These are phyloP conservation scores for Sphaerostilbella broomeana DNA, from an alignment of 2,329 filamentous ascomycete genomes.

Conservation along the genomic window DNA sequence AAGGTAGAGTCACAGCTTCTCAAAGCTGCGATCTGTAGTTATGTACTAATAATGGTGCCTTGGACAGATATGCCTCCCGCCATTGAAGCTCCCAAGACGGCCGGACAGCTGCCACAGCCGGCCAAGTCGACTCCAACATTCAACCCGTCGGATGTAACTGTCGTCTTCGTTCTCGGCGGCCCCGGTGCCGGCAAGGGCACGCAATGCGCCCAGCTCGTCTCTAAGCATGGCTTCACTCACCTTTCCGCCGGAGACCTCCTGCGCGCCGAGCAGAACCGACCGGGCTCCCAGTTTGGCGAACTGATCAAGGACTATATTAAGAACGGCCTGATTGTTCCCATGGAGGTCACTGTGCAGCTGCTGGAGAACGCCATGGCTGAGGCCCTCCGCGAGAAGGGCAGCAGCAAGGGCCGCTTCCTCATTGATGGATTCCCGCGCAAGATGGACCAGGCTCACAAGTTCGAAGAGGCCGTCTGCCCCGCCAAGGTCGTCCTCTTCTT, in stretches of 20 bases:
- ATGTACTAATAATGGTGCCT: conserved; percentile 2
- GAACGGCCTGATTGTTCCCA: conserved; percentile 93
- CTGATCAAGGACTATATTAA: conserved; percentile 92
- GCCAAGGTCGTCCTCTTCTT: conserved; percentile 87
- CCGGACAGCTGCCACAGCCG: conserved; percentile 40
- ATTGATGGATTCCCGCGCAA: conserved; percentile 87
- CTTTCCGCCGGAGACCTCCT: conserved; percentile 90
- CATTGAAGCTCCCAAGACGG: conserved; percentile 31
- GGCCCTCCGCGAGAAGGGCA: conserved; percentile 47
- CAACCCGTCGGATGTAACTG: conserved; percentile 70
- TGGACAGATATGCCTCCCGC: conserved; percentile 34
- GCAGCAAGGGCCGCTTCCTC: conserved; percentile 62
- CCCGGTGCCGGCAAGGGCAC: conserved; percentile 96
- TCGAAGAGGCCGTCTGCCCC: conserved; percentile 81
- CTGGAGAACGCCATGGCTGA: conserved; percentile 89
- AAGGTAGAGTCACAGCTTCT: background rate
- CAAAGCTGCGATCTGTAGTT: background rate
- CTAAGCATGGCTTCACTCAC: conserved; percentile 85
- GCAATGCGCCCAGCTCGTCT: conserved; percentile 82
- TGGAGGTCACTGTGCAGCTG: conserved; percentile 92
- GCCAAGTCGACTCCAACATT: conserved; percentile 61
- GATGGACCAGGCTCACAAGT: conserved; percentile 92
- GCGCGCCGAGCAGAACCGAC: conserved; percentile 84
- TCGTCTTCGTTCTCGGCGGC: conserved; percentile 92
- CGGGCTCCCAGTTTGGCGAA: conserved; percentile 80